A percentile compares a stretch with the other conserved stretches of the same genome.
These are phyloP conservation scores for Achaetomium macrosporum DNA, from an alignment of 2,329 filamentous ascomycete genomes.

Conservation along the genomic window DNA sequence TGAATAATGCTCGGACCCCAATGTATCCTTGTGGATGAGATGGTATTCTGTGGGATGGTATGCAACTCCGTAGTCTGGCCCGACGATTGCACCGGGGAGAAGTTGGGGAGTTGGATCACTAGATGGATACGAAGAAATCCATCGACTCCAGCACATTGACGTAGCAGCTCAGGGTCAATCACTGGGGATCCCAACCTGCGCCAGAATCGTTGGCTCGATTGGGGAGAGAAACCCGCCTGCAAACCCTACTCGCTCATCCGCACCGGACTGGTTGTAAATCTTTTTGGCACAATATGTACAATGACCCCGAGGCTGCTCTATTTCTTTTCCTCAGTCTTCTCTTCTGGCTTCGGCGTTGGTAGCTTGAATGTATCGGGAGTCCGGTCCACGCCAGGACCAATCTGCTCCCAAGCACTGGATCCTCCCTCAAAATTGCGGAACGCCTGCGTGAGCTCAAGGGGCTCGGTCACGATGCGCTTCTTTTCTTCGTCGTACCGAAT, in stretches of 20 bases:
- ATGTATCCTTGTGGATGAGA: too few relatives aligned
- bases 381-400: slow-evolving; percentile 64
- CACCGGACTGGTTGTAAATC: not conserved
- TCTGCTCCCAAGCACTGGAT: slow-evolving; percentile 62
- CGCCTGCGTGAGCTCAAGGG: slow-evolving; percentile 93
- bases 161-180: too few relatives aligned
- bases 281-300: slow-evolving; percentile 23
- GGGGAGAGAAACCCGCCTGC: not conserved
- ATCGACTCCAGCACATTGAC: too few relatives aligned
- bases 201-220: not conserved
- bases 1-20: too few relatives aligned
- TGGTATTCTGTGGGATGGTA: too few relatives aligned
- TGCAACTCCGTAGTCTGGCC: too few relatives aligned
- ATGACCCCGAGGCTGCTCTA: slow-evolving; percentile 36
- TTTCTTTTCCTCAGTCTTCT: slow-evolving; percentile 91
- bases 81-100: too few relatives aligned
- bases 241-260: not conserved
- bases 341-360: slow-evolving; percentile 90
- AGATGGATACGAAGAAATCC: too few relatives aligned
- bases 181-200: not conserved
- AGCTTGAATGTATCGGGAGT: slow-evolving; percentile 89
- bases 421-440: slow-evolving; percentile 98
- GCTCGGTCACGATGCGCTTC: slow-evolving; percentile 98
- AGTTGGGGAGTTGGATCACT: too few relatives aligned
- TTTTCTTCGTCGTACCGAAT: slow-evolving; percentile 98